Evolutionary conservation across 805 yeast genomes (phyloP).

Genomic region (Ogataea glucozyma): DNA sequence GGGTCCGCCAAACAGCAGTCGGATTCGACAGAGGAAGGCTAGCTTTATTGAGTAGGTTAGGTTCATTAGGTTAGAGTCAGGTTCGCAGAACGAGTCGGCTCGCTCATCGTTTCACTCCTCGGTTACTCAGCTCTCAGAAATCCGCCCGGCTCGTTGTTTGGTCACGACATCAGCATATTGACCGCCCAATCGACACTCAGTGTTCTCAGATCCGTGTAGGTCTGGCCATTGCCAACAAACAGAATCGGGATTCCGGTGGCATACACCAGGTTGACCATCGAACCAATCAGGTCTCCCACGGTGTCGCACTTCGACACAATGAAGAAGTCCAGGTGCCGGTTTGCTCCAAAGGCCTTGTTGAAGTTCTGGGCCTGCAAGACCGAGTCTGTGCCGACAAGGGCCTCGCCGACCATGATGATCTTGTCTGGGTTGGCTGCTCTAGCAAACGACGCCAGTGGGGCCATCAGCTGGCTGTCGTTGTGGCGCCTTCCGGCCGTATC

Average conservation of each 20-base stretch:
- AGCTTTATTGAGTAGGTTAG: too few relatives aligned
- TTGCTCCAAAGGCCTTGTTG: slow-evolving; percentile 88
- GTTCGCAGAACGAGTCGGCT: too few relatives aligned
- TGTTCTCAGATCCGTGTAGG: slow-evolving; percentile 90
- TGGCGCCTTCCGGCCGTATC: slow-evolving; percentile 99
- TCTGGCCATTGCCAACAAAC: slow-evolving; percentile 96
- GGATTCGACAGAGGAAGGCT: too few relatives aligned
- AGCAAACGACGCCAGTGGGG: slow-evolving; percentile 92
- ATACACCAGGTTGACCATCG: slow-evolving; percentile 96
- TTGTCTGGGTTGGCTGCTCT: slow-evolving; percentile 94
- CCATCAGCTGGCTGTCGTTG: slow-evolving; percentile 91
- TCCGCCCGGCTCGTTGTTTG: too few relatives aligned
- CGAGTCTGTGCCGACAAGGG: slow-evolving; percentile 95
- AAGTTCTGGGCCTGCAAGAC: slow-evolving; percentile 94
- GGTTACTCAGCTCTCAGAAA: too few relatives aligned
- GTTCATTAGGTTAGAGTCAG: too few relatives aligned
- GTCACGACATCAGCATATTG: slow-evolving; percentile 69
- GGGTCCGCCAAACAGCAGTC: too few relatives aligned
- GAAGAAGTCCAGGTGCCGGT: slow-evolving; percentile 81
- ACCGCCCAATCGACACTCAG: slow-evolving; percentile 93
- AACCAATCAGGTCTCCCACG: slow-evolving; percentile 93
- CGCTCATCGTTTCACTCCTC: too few relatives aligned
- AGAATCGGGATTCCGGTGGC: slow-evolving; percentile 94
- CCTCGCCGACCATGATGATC: slow-evolving; percentile 98
- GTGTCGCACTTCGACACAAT: slow-evolving; percentile 95